Evolutionary conservation across 257 asterid genomes (phyloP), one percentile per base, ranked within the genome.

Genomic region (Nemophila menziesii): DNA sequence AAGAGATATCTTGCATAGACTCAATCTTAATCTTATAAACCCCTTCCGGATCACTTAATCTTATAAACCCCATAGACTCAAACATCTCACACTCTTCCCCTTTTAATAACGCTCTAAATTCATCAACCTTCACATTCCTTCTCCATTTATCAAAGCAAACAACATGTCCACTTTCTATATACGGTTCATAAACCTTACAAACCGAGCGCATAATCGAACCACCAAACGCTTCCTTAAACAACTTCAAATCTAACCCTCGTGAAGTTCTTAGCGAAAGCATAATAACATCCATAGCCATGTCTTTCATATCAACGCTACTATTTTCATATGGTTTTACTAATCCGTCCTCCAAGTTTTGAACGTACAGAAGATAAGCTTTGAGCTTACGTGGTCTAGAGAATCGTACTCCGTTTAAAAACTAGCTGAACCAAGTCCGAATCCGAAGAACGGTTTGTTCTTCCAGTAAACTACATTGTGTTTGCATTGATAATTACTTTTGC

Each of bases 191-290:
- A 7, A 68, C 74, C 62, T 84, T 69, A 33, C 75, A 74, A 40
- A 90, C 65, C 19, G 96, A 80, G 49, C 51, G 57, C 55, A 64
- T 36, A 19, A 52, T 48, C 0, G 72, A 54, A 34, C 57, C 70
- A 8, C 98, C 98, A 43, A 90, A 90, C 43, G 77, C 72, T 49
- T 68, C 72, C 11, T 37, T 46, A 22, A 78, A 80, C 16, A 83
- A 47, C 67, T 64, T 72, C 78, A 90, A 68, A 65, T 84, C 87
- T 72, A 90, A 64, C 20, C 98, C 96, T 58, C 56, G 72, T 2
- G 87, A 38, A 48, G 93, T 90, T 57, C 96, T 64, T 8, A 90
- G 79, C 44, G 96, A 82, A 22, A 90, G 89, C 98, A 90, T 90
- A 18, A 85, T 55, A 22, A 72, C 58, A 70, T 90, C 94, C 78